These are phyloP conservation scores for Globisporangium radiosum DNA, from an alignment of 352 stramenopile species.

Conservation along the genomic window DNA sequence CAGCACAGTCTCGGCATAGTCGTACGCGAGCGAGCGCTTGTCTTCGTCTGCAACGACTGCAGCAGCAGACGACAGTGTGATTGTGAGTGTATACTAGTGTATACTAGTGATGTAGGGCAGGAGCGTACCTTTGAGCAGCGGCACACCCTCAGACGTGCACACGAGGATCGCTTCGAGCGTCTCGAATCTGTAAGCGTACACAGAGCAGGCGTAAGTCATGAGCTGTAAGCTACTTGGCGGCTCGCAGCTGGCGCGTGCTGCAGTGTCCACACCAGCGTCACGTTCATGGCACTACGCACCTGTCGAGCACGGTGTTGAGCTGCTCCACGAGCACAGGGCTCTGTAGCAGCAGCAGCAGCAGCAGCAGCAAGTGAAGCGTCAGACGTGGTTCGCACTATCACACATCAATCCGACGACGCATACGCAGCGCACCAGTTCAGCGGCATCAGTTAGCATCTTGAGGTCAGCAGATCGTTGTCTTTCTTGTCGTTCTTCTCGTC, in stretches of 20 bases:
- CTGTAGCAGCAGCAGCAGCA: constrained; percentile 14
- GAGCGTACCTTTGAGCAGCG: constrained; percentile 53
- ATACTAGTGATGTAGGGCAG: not conserved
- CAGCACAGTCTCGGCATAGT: constrained; percentile 75
- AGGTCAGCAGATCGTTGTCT: not conserved
- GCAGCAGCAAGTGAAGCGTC: not conserved
- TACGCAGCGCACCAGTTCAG: constrained; percentile 9
- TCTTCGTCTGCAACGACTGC: constrained; percentile 37
- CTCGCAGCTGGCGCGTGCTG: too few species aligned
- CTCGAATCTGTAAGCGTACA: constrained; percentile 52
- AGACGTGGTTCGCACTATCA: not conserved
- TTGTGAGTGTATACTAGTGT: not conserved
- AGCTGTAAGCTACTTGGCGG: not conserved
- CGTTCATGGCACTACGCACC: constrained; percentile 15
- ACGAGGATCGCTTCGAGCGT: constrained; percentile 69
- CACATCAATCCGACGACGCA: not conserved
- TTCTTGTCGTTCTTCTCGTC: not conserved
- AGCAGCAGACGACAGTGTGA: constrained; percentile 1
- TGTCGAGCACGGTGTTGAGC: constrained; percentile 48
- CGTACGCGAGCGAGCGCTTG: constrained; percentile 37
- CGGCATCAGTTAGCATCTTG: constrained; percentile 8
- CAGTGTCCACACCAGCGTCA: not conserved
- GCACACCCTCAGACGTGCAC: constrained; percentile 72
- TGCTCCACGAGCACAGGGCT: constrained; percentile 59
- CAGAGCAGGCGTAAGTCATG: not conserved